A percentile compares a stretch with the other conserved stretches of the same genome.
These are phyloP conservation scores for Erythrophleum fordii DNA, from an alignment of 306 rosid genomes.

Conservation along the genomic window DNA sequence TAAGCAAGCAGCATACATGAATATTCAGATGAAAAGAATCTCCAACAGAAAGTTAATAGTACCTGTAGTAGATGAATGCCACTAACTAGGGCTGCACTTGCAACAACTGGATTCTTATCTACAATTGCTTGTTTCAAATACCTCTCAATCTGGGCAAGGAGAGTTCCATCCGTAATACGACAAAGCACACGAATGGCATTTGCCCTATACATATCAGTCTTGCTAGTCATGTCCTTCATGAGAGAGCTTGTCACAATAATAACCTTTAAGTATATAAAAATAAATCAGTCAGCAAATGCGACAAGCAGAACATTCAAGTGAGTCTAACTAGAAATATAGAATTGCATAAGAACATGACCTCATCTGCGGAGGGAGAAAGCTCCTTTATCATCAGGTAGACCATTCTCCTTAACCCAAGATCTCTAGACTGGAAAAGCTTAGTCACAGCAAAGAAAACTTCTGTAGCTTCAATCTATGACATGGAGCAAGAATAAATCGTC, in stretches of 20 bases:
- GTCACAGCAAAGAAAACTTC: slow-evolving; percentile 98
- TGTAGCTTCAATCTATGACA: slow-evolving; percentile 87
- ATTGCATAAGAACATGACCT: slow-evolving; percentile 53
- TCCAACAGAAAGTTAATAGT: slow-evolving; percentile 12
- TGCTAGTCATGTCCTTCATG: slow-evolving; percentile 99
- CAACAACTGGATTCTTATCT: slow-evolving; percentile 98
- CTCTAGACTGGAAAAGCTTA: slow-evolving; percentile 94
- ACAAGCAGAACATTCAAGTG: not conserved
- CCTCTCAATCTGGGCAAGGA: slow-evolving; percentile 94
- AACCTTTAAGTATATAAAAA: slow-evolving; percentile 53
- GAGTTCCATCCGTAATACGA: slow-evolving; percentile 97
- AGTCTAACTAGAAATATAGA: slow-evolving; percentile 32
- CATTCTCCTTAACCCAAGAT: slow-evolving; percentile 98
- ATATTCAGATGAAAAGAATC: slow-evolving; percentile 11
- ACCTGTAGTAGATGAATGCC: slow-evolving; percentile 99
- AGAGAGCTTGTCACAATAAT: slow-evolving; percentile 98
- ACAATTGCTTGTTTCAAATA: slow-evolving; percentile 97
- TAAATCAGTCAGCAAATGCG: slow-evolving; percentile 46
- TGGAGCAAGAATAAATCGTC: slow-evolving; percentile 29
- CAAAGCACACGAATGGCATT: slow-evolving; percentile 99
- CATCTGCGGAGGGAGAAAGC: slow-evolving; percentile 94
- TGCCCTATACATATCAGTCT: slow-evolving; percentile 97
- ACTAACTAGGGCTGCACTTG: slow-evolving; percentile 97
- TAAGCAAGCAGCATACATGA: slow-evolving; percentile 22
- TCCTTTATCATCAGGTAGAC: slow-evolving; percentile 96